Conservation (phyloP, 2,329 filamentous ascomycete species). For the Dissoconium aciculare region DNA sequence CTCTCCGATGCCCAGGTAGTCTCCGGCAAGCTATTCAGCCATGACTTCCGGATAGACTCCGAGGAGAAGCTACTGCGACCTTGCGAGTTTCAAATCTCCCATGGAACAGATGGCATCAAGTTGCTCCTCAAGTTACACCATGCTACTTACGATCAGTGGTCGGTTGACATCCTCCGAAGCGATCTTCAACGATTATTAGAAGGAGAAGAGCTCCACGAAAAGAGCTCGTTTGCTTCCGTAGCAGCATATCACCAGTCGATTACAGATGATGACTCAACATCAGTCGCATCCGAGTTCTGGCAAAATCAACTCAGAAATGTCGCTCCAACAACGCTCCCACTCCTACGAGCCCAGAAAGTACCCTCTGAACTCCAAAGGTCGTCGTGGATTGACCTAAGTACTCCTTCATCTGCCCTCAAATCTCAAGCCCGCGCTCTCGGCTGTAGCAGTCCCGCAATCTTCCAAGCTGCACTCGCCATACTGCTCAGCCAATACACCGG, state of each 20-base stretch:
- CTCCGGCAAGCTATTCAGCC: conserved; percentile 8
- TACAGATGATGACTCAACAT: conserved; percentile 18
- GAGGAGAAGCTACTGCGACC: conserved; percentile 40
- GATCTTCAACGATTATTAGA: conserved; percentile 46
- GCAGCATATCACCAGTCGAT: conserved; percentile 31
- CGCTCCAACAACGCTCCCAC: conserved; percentile 42
- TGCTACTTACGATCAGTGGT: conserved; percentile 87
- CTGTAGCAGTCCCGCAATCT: conserved; percentile 53
- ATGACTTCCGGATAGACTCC: conserved; percentile 9
- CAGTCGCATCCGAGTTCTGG: conserved; percentile 51
- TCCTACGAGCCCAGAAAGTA: conserved; percentile 33
- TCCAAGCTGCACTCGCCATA: conserved; percentile 57
- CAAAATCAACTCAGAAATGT: conserved; percentile 46
- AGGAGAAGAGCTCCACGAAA: conserved; percentile 17
- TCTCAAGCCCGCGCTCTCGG: conserved; percentile 16
- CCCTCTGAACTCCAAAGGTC: conserved; percentile 11
- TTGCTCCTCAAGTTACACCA: conserved; percentile 55
- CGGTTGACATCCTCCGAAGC: conserved; percentile 52
- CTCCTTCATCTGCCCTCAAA: conserved; percentile 6
- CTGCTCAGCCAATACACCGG: conserved; percentile 52
- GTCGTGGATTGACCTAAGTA: conserved; percentile 9
- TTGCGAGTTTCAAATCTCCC: conserved; percentile 43
- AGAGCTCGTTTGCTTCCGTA: conserved; percentile 49
- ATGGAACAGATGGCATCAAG: conserved; percentile 16
- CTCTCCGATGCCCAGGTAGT: conserved; percentile 25